Percentiles rank a stretch among this genome's conserved stretches.
These are phyloP conservation scores for Penicillium sp. DNA, from an alignment of 2,329 filamentous ascomycete species.

Conservation along the genomic window DNA sequence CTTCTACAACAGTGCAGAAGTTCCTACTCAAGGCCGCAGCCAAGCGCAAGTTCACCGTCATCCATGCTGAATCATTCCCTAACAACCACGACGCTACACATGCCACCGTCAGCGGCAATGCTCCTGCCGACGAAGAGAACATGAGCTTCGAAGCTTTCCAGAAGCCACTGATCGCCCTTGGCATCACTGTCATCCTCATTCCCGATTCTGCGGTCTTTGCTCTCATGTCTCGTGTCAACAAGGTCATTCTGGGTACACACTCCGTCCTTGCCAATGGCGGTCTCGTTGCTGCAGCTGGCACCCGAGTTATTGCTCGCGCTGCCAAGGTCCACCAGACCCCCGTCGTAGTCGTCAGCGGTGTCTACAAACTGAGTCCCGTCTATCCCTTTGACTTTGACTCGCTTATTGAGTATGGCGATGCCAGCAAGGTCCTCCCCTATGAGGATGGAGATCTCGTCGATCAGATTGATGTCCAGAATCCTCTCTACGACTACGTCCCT, in stretches of 20 bases:
- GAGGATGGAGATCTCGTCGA: constrained; percentile 75
- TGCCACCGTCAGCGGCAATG: constrained; percentile 55
- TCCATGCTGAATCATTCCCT: constrained; percentile 70
- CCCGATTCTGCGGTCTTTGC: constrained; percentile 83
- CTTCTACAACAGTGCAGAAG: constrained; percentile 78
- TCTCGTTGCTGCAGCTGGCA: constrained; percentile 78
- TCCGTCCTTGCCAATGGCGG: constrained; percentile 85
- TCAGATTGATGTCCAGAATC: constrained; percentile 71
- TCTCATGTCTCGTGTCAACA: constrained; percentile 92
- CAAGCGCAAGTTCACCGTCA: constrained; percentile 86
- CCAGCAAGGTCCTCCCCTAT: constrained; percentile 70
- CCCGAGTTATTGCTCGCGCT: constrained; percentile 74
- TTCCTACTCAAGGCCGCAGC: constrained; percentile 83
- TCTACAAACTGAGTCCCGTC: constrained; percentile 90
- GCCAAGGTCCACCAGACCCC: constrained; percentile 77
- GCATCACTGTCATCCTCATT: constrained; percentile 77
- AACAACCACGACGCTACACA: constrained; percentile 64
- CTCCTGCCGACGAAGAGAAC: constrained; percentile 47
- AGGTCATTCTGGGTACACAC: constrained; percentile 85
- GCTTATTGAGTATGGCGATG: constrained; percentile 80
- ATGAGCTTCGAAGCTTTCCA: constrained; percentile 55
- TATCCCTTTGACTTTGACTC: constrained; percentile 78
- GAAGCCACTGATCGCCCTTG: constrained; percentile 71
- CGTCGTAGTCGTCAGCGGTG: constrained; percentile 81
- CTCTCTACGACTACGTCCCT: constrained; percentile 76